Percentiles rank a stretch among this genome's conserved stretches.
phyloP scores from a whole-genome alignment of 73 alveolate genomes.

The Stentor roeselii region DNA sequence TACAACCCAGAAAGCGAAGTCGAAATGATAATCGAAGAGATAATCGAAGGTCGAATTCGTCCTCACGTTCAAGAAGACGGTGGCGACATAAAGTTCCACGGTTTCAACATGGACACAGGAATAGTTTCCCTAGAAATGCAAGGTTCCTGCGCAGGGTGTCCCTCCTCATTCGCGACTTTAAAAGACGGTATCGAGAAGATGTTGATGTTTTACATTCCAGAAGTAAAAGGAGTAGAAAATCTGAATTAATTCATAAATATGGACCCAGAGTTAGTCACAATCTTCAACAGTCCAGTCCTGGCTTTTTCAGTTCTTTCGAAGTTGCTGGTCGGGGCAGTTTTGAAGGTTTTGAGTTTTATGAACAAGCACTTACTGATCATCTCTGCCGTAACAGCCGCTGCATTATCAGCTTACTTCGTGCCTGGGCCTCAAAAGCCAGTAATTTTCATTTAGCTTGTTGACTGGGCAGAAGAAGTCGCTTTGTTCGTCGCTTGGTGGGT shows the following conservation, averaged over 20 bases:
- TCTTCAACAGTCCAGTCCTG: background rate
- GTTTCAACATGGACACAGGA: conserved; percentile 32
- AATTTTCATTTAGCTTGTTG: background rate
- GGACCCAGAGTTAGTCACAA: background rate
- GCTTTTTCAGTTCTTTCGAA: background rate
- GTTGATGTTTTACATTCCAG: conserved; percentile 13
- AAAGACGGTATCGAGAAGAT: conserved; percentile 33
- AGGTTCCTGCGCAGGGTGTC: conserved; percentile 43
- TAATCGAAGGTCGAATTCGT: conserved; percentile 29
- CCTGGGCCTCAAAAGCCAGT: conserved; percentile 25
- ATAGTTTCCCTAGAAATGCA: conserved; percentile 22
- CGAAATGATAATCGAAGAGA: conserved; percentile 52
- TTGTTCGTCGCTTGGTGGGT: conserved; percentile 54
- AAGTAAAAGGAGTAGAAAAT: conserved; percentile 27
- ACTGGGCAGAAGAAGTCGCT: background rate
- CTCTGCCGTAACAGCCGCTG: background rate
- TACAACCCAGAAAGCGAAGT: conserved; percentile 53
- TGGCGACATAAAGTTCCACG: conserved; percentile 28
- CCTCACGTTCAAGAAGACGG: conserved; percentile 39
- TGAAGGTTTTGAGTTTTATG: background rate
- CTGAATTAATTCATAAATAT: conserved; percentile 1
- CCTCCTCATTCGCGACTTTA: conserved; percentile 7
- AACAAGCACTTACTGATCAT: background rate
- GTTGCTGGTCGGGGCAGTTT: background rate
- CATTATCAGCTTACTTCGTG: background rate